A percentile compares a stretch with the other conserved stretches of the same genome.
Evolutionary conservation across 192 early-diverging fungal species (phyloP).

Genomic region (Coemansia sp.): DNA sequence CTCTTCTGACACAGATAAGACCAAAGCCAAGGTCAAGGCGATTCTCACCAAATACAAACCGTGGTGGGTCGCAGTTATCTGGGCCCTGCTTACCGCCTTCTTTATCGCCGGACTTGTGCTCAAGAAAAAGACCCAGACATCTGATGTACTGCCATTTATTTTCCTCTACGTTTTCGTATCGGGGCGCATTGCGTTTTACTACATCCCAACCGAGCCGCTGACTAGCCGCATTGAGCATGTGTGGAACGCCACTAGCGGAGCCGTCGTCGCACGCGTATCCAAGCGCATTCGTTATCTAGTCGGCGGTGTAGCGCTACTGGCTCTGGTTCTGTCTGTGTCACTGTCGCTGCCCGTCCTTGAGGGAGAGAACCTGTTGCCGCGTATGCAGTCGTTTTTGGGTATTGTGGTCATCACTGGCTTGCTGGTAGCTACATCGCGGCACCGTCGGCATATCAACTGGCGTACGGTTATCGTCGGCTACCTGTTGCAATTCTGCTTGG

Average conservation of each 20-base stretch:
- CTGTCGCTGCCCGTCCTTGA: constrained; percentile 53
- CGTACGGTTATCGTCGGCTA: constrained; percentile 73
- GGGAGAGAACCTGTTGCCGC: constrained; percentile 65
- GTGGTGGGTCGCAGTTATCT: constrained; percentile 45
- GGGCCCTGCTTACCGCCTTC: constrained; percentile 62
- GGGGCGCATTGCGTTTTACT: constrained; percentile 53
- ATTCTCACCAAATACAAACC: constrained; percentile 18
- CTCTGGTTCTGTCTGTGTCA: constrained; percentile 59
- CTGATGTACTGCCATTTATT: constrained; percentile 51
- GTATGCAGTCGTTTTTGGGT: constrained; percentile 77
- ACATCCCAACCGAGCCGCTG: constrained; percentile 35
- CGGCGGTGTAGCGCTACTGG: constrained; percentile 20
- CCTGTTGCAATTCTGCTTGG: constrained; percentile 77
- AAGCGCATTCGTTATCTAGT: constrained; percentile 38
- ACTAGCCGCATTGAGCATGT: constrained; percentile 14
- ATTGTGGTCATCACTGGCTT: constrained; percentile 64
- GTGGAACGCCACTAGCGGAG: neutral
- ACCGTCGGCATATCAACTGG: constrained; percentile 74
- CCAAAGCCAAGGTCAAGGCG: constrained; percentile 7
- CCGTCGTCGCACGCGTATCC: constrained; percentile 30
- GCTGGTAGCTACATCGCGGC: constrained; percentile 62
- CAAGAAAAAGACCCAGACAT: constrained; percentile 47
- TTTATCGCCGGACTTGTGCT: constrained; percentile 63
- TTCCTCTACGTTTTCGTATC: constrained; percentile 60
- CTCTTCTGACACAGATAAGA: neutral